phyloP scores from a whole-genome alignment of 1,284 basidiomycete genomes.

The Laetiporus sulphureus region DNA sequence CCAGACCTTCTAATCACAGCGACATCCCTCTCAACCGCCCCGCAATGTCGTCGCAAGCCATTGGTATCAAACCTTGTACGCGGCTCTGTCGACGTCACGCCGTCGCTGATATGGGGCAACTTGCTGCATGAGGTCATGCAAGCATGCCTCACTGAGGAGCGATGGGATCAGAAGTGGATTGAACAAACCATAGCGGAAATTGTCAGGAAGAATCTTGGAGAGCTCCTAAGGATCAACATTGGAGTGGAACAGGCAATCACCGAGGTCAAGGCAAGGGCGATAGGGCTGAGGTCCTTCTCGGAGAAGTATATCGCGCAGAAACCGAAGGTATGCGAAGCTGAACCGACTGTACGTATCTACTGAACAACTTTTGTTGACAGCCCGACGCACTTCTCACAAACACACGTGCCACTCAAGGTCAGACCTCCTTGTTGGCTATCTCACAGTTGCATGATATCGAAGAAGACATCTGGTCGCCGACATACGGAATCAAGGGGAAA shows the following conservation, averaged over 20 bases:
- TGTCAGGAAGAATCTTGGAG: conserved; percentile 43
- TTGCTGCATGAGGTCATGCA: conserved; percentile 89
- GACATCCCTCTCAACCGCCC: conserved; percentile 77
- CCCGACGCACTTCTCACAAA: conserved; percentile 58
- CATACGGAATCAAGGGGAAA: conserved; percentile 93
- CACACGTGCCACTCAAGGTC: conserved; percentile 45
- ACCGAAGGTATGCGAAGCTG: conserved; percentile 45
- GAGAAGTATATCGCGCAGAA: conserved; percentile 51
- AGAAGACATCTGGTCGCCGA: conserved; percentile 97
- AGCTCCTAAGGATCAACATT: conserved; percentile 57
- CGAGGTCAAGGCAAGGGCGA: conserved; percentile 57
- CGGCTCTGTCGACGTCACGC: conserved; percentile 51
- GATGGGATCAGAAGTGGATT: conserved; percentile 58
- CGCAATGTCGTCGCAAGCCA: conserved; percentile 78
- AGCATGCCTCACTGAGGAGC: conserved; percentile 51
- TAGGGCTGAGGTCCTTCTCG: conserved; percentile 58
- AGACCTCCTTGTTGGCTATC: conserved; percentile 61
- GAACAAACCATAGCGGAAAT: conserved; percentile 50
- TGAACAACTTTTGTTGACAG: conserved; percentile 32
- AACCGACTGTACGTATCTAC: background rate
- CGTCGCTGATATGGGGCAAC: conserved; percentile 81
- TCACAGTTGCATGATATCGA: conserved; percentile 79
- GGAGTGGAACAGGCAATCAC: conserved; percentile 54
- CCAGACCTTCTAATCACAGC: conserved; percentile 88
- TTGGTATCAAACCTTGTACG: conserved; percentile 60